These are phyloP conservation scores for Cephaloascus fragrans DNA, from an alignment of 805 yeast species.

Conservation along the genomic window DNA sequence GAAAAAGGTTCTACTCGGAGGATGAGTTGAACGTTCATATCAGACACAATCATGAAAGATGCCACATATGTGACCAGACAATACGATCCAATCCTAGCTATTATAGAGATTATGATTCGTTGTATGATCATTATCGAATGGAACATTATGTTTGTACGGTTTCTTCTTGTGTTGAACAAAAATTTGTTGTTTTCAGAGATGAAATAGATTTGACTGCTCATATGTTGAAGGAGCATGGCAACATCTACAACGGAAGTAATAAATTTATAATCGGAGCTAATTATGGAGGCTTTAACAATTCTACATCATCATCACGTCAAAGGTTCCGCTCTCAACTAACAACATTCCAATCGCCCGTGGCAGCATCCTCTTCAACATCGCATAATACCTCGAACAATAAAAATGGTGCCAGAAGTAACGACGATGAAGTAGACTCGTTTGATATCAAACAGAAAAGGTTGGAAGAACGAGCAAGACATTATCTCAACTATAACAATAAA, in stretches of 20 bases:
- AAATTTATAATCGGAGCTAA: constrained; percentile 26
- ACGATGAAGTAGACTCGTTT: constrained; percentile 21
- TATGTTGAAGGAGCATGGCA: constrained; percentile 74
- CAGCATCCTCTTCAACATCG: constrained; percentile 5
- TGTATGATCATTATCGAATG: constrained; percentile 63
- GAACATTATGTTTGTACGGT: constrained; percentile 75
- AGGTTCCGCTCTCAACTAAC: constrained; percentile 54
- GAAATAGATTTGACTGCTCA: constrained; percentile 84
- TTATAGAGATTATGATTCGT: constrained; percentile 64
- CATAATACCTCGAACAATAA: constrained; percentile 7
- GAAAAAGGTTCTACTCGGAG: constrained; percentile 70
- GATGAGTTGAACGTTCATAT: constrained; percentile 81
- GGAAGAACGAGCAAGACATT: constrained; percentile 80
- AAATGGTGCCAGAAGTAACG: constrained; percentile 9
- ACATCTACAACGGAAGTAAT: constrained; percentile 35
- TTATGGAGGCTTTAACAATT: constrained; percentile 1
- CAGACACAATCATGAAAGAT: constrained; percentile 76
- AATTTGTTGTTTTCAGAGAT: constrained; percentile 85
- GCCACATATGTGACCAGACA: constrained; percentile 78
- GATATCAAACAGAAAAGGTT: constrained; percentile 51
- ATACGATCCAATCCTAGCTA: constrained; percentile 58
- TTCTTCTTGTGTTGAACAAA: constrained; percentile 72
- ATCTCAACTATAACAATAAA: constrained; percentile 43
- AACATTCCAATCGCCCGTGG: constrained; percentile 29
- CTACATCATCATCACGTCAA: constrained; percentile 7